These are phyloP conservation scores for Drechslerella coelobrocha DNA, from an alignment of 2,329 filamentous ascomycete genomes.

Conservation along the genomic window DNA sequence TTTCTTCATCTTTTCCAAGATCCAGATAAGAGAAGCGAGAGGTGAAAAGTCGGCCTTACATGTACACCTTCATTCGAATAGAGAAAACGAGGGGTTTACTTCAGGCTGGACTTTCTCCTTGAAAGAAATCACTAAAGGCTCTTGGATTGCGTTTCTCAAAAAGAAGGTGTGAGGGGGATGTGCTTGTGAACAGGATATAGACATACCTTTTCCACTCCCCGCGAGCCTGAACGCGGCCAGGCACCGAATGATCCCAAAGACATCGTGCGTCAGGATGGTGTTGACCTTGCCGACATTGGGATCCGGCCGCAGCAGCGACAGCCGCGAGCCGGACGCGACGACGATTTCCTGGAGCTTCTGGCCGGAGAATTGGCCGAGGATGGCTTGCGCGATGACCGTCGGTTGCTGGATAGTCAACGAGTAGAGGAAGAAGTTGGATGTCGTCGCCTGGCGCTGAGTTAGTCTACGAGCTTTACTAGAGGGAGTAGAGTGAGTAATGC, in stretches of 20 bases:
- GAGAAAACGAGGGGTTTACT: constrained; percentile 59
- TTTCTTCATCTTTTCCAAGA: constrained; percentile 13
- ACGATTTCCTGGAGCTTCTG: constrained; percentile 98
- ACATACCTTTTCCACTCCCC: constrained; percentile 94
- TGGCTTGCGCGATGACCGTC: constrained; percentile 85
- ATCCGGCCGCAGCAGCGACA: constrained; percentile 86
- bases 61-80: constrained; percentile 43
- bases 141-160: constrained; percentile 68
- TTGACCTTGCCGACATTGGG: constrained; percentile 83
- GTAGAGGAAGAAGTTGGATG: constrained; percentile 98
- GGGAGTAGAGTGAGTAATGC: not conserved
- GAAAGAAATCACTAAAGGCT: constrained; percentile 66
- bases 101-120: constrained; percentile 63
- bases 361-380: constrained; percentile 92
- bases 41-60: constrained; percentile 34
- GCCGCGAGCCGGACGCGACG: constrained; percentile 86
- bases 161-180: constrained; percentile 58
- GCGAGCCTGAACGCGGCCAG: constrained; percentile 89
- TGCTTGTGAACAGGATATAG: constrained; percentile 45
- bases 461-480: constrained; percentile 4
- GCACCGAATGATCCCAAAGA: constrained; percentile 92
- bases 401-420: constrained; percentile 93
- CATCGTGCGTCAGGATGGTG: constrained; percentile 86
- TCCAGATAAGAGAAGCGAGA: not conserved
- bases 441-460: constrained; percentile 74